Base-by-base conservation (phyloP, 2,329 filamentous ascomycete genomes). In the Paraphaeosphaeria sporulosa region DNA sequence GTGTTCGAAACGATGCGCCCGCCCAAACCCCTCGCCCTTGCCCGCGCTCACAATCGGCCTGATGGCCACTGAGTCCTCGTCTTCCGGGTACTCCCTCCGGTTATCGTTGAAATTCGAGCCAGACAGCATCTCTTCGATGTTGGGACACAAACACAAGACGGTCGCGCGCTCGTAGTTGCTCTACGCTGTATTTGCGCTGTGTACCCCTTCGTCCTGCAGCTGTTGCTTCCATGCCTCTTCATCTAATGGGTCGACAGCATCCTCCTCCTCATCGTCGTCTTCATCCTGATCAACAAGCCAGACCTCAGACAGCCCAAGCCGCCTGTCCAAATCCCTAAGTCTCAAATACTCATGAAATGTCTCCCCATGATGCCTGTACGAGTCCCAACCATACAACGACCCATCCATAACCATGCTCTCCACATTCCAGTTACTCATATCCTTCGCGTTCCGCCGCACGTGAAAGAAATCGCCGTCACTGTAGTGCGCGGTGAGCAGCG, bases 391-490 rank as follows among this genome's bases (percentile, higher is more conserved):
- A 15, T n/a, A 50, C 19, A 36, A 27, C 48, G 25, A 6, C 4
- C 30, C 30, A 21, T 50, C 48, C 30, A 50, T 17, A 23, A 50
- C 34, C 48, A 50, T 30, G 10, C 19, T 50, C 48, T 36, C 36
- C 27, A 50, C 27, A 15, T 2, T 30, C 48, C 48, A 50, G 25
- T 50, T 32, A 12, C 17, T 17, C 48, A 17, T 23, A 4, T 36
- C 7, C 25, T n/a, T 1, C 2, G 12, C 30, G 8, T 50, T 50
- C 12, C 34, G 4, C 17, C 48, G 27, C 48, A 50, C 48, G 30
- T 50, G 48, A 17, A 36, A 50, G 27, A 50, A 50, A n/a, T 50
- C 48, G 17, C 48, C 48, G 27, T 50, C 48, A 15, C 25, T 19
- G 48, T 50, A 50, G 32, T 50, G 48, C 25, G 48, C 48, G 3